phyloP scores from a whole-genome alignment of 2,329 filamentous ascomycete genomes.

The Colletotrichum tabaci region DNA sequence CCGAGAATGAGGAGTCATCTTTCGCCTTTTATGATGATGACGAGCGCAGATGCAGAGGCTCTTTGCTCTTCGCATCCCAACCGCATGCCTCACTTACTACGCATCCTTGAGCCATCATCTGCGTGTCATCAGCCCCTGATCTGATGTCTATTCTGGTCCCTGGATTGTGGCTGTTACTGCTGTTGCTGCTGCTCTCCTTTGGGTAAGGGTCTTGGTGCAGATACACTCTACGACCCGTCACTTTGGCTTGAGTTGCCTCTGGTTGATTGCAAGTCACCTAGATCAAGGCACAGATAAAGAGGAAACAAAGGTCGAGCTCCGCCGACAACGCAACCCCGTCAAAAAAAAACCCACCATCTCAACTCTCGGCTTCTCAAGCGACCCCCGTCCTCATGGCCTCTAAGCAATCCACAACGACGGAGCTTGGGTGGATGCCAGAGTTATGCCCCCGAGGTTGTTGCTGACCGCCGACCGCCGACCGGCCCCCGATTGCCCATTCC shows the following conservation, averaged over 20 bases:
- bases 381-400: neutral
- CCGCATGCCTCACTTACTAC: neutral
- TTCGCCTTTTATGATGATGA: neutral
- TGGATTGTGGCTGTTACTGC: neutral
- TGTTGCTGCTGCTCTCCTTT: neutral
- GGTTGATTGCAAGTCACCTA: neutral
- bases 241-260: neutral
- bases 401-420: conserved; percentile 35
- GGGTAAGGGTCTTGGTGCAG: conserved; percentile 10
- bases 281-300: neutral
- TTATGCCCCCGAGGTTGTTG: conserved; percentile 10
- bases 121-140: neutral
- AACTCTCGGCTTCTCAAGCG: neutral
- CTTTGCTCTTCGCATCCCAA: neutral
- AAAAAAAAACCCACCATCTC: neutral
- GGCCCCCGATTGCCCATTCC: neutral
- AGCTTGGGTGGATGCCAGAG: conserved; percentile 9
- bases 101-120: neutral
- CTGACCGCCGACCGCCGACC: conserved; percentile 3
- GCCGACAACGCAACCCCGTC: conserved; percentile 4
- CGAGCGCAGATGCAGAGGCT: neutral
- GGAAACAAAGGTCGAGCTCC: neutral
- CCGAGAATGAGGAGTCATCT: neutral
- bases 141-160: neutral
- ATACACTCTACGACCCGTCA: neutral